These are phyloP conservation scores for Aspergillus carlsbadensis DNA, from an alignment of 495 filamentous ascomycete genomes.

Conservation along the genomic window DNA sequence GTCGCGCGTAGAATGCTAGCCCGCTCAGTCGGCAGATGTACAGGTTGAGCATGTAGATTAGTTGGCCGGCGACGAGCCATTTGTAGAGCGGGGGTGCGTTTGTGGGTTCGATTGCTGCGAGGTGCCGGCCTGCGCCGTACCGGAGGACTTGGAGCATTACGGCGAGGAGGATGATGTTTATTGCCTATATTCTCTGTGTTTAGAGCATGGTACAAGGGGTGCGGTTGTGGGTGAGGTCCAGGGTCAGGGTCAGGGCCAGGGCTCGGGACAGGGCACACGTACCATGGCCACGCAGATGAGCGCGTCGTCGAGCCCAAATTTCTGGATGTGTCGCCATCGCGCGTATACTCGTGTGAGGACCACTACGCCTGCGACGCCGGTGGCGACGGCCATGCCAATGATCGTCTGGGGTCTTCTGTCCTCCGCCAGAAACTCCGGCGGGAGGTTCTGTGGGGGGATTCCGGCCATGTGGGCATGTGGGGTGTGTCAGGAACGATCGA, in stretches of 20 bases:
- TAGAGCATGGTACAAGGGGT: too few relatives aligned
- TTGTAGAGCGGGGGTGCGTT: not conserved
- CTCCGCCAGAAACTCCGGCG: constrained; percentile 4
- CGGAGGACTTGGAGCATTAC: not conserved
- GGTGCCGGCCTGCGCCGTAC: not conserved
- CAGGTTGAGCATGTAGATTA: constrained; percentile 23
- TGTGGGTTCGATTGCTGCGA: not conserved
- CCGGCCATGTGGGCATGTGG: not conserved
- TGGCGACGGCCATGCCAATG: constrained; percentile 1
- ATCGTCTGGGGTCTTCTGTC: constrained; percentile 1
- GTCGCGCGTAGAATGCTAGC: constrained; percentile 22
- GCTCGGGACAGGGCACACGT: not conserved
- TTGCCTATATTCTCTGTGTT: not conserved
- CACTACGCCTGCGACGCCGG: not conserved
- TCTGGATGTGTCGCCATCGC: not conserved
- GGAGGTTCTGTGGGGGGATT: not conserved
- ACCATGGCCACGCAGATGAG: constrained; percentile 5
- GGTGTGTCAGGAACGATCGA: too few relatives aligned
- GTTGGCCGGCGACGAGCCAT: constrained; percentile 9
- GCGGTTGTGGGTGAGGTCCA: too few relatives aligned
- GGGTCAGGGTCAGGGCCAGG: too few relatives aligned
- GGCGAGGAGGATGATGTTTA: not conserved
- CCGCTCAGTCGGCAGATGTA: constrained; percentile 24
- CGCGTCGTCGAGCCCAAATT: constrained; percentile 7
- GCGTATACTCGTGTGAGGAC: constrained; percentile 5